Conservation (phyloP, 768 basidiomycete genomes). For the Glaciozyma martinii region DNA sequence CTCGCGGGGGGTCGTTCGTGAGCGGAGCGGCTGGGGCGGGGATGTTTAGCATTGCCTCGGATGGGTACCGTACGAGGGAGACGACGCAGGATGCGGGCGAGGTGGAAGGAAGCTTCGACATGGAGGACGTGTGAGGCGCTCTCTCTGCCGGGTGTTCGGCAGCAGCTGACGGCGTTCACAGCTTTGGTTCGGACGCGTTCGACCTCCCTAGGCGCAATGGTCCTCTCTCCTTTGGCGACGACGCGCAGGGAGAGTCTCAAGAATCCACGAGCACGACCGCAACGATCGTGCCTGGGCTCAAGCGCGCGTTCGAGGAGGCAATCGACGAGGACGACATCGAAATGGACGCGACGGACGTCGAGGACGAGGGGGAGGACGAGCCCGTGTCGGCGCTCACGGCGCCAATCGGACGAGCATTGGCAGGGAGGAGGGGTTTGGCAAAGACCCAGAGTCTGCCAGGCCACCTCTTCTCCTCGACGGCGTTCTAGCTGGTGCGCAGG, state of each 20-base stretch:
- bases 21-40: neutral
- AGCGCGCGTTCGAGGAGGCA: slow-evolving; percentile 6
- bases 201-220: no score
- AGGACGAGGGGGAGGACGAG: slow-evolving; percentile 20
- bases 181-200: no score
- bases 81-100: neutral
- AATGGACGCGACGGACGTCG: slow-evolving; percentile 25
- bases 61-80: neutral
- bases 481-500: no score
- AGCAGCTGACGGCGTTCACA: no score
- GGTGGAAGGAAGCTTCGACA: neutral
- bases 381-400: neutral
- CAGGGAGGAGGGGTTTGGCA: no score
- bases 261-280: no score
- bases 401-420: no score
- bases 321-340: slow-evolving; percentile 15
- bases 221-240: no score
- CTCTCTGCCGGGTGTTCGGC: no score
- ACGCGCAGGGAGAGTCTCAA: no score
- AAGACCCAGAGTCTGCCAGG: no score
- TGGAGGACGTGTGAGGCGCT: neutral
- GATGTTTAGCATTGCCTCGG: neutral
- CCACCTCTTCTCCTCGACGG: no score
- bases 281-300: neutral
- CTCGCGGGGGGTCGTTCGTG: neutral